A percentile compares a stretch with the other conserved stretches of the same genome.
These are phyloP conservation scores for Medicago arabica DNA, from an alignment of 306 rosid species.

Conservation along the genomic window DNA sequence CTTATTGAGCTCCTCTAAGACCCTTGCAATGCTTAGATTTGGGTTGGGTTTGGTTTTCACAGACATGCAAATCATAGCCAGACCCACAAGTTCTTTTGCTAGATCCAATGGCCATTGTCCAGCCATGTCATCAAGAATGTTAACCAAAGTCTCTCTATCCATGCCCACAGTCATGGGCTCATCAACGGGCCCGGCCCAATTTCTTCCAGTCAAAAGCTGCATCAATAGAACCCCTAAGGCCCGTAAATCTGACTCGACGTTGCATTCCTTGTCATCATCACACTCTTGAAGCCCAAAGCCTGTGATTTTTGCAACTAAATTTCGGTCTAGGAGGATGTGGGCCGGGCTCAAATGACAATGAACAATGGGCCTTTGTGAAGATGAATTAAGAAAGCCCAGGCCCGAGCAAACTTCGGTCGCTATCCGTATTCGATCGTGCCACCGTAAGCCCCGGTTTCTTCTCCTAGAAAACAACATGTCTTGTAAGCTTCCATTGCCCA, in stretches of 20 bases:
- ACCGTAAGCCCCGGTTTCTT: conserved; percentile 51
- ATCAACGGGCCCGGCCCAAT: conserved; percentile 60
- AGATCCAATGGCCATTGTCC: conserved; percentile 77
- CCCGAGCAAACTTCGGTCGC: conserved; percentile 63
- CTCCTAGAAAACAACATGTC: conserved; percentile 57
- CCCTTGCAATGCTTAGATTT: conserved; percentile 44
- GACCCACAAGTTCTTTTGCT: conserved; percentile 49
- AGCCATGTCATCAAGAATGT: conserved; percentile 56
- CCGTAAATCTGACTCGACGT: conserved; percentile 45
- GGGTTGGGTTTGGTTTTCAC: conserved; percentile 31
- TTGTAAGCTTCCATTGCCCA: conserved; percentile 70
- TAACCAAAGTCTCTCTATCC: conserved; percentile 43
- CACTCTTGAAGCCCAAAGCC: conserved; percentile 51
- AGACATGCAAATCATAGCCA: conserved; percentile 60
- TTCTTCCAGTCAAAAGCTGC: conserved; percentile 60
- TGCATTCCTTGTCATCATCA: conserved; percentile 13
- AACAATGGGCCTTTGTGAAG: conserved; percentile 49
- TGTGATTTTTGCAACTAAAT: conserved; percentile 65
- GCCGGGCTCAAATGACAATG: conserved; percentile 59
- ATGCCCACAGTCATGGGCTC: conserved; percentile 43
- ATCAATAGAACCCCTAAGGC: conserved; percentile 60
- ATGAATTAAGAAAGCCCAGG: conserved; percentile 57
- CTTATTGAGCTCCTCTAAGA: conserved; percentile 62
- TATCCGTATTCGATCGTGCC: conserved; percentile 69
- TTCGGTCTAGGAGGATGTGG: conserved; percentile 69